A percentile compares a stretch with the other conserved stretches of the same genome.
phyloP scores from a whole-genome alignment of 345 rosid species.

The Psidium friedrichsthalianum region DNA sequence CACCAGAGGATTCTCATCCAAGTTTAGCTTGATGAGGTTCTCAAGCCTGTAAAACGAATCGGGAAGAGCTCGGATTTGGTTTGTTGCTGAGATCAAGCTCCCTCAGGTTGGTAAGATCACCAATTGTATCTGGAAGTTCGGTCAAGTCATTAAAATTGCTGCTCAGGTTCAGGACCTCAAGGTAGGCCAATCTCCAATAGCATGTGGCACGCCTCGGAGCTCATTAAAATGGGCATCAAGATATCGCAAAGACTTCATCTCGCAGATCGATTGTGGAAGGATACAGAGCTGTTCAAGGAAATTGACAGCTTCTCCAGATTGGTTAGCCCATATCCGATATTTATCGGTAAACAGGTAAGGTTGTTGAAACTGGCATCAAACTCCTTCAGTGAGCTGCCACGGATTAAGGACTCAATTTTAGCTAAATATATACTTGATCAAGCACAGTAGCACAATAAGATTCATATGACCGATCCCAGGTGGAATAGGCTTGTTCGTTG shows the following conservation, averaged over 20 bases:
- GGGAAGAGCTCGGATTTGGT: slow-evolving; percentile 71
- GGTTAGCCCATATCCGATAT: slow-evolving; percentile 63
- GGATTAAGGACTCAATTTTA: not conserved
- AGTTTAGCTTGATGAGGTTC: slow-evolving; percentile 57
- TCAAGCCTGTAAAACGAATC: slow-evolving; percentile 61
- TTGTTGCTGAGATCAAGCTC: slow-evolving; percentile 98
- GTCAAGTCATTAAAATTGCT: slow-evolving; percentile 77
- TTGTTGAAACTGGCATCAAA: slow-evolving; percentile 81
- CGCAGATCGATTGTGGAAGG: slow-evolving; percentile 67
- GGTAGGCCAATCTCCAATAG: slow-evolving; percentile 65
- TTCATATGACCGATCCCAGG: not conserved
- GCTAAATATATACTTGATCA: not conserved
- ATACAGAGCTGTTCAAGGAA: slow-evolving; percentile 56
- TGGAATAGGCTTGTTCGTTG: not conserved
- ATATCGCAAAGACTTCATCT: slow-evolving; percentile 54
- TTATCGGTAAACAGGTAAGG: slow-evolving; percentile 53
- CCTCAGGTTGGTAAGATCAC: slow-evolving; percentile 57
- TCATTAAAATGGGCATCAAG: slow-evolving; percentile 91
- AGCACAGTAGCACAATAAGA: not conserved
- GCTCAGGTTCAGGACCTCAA: slow-evolving; percentile 68
- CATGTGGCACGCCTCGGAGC: slow-evolving; percentile 60
- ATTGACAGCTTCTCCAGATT: slow-evolving; percentile 59
- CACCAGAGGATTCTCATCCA: slow-evolving; percentile 76
- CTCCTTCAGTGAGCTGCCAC: slow-evolving; percentile 60
- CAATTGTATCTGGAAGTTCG: slow-evolving; percentile 55